Evolutionary conservation across 2,329 filamentous ascomycete species (phyloP), one percentile per base, ranked within the genome.

Genomic region (Polychaeton citri): DNA sequence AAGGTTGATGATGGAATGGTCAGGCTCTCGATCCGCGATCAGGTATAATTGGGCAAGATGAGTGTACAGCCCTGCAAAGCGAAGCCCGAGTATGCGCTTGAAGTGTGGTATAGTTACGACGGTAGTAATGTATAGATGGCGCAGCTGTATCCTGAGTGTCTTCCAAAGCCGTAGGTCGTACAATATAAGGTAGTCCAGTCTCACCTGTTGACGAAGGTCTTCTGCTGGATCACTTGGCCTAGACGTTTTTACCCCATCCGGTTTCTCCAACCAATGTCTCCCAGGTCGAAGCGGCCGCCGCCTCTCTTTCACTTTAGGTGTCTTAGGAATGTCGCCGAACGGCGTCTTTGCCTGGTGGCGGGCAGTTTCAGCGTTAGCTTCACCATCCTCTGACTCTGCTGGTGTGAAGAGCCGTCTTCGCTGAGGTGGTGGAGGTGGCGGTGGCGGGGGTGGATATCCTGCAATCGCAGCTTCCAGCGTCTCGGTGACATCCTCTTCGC

Each of bases 141-240:
- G 79, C 38, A 98, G 71, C 54, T 93, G 83, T 34, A 88, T 86
- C 38, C 90, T 77, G 20, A 92, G 74, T 55, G 86, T 90, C 62
- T 98, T 98, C 90, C 90, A 98, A 70, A 98, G 76, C 30, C 90
- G 72, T 35, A 98, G 63, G 56, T 98, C 90, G 55, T 94, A 98
- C 6, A 98, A 67, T 19, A 98, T 84, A 53, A 98, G 72, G 74
- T 85, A 94, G 59, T 98, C 90, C 5, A 98, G 68, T 20, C 90
- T 79, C 9, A 96, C 81, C 20, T 87, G 79, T 53, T 88, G 77
- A 63, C 85, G 86, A 4, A 98, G 69, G 51, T 98, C 82, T 57
- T 98, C 90, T 36, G 81, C 12, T 74, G 69, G 33, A 79, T 79
- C 5, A 79, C 63, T 36, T 70, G 71, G 20, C 35, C 46, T 40